These are phyloP conservation scores for Termitomyces sp. DNA, from an alignment of 768 basidiomycete species.

Conservation along the genomic window DNA sequence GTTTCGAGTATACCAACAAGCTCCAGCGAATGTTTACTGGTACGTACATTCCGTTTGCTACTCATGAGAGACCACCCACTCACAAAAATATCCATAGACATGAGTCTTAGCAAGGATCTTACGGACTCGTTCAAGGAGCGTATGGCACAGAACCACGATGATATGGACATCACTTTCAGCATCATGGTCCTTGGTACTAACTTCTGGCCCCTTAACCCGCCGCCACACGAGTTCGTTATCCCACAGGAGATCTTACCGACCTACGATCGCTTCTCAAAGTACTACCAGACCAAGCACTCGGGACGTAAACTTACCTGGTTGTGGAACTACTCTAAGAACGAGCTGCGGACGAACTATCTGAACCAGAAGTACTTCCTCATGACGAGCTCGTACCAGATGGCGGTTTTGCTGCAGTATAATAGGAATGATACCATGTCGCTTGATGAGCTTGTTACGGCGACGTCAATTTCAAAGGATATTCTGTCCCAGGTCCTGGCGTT, in stretches of 20 bases:
- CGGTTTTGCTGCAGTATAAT: conserved; percentile 95
- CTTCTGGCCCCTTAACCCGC: conserved; percentile 93
- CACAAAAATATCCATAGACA: conserved; percentile 53
- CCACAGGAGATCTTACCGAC: conserved; percentile 85
- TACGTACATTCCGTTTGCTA: conserved; percentile 28
- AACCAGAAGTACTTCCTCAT: conserved; percentile 96
- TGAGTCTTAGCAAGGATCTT: conserved; percentile 94
- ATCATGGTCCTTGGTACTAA: conserved; percentile 96
- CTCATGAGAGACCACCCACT: background rate
- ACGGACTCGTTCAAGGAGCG: conserved; percentile 97
- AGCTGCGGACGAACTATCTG: conserved; percentile 90
- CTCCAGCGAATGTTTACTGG: conserved; percentile 98
- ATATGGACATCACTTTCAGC: conserved; percentile 89
- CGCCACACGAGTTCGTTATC: conserved; percentile 84
- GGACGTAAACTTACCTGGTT: conserved; percentile 97
- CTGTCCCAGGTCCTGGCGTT: conserved; percentile 71
- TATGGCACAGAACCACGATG: conserved; percentile 84
- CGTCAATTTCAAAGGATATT: conserved; percentile 78
- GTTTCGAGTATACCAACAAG: conserved; percentile 99
- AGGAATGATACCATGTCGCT: conserved; percentile 83
- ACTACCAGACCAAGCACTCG: conserved; percentile 93
- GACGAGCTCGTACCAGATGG: conserved; percentile 97
- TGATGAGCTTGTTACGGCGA: conserved; percentile 78
- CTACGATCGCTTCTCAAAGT: conserved; percentile 91
- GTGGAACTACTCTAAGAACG: conserved; percentile 99